Base-by-base conservation (phyloP, 768 basidiomycete genomes). In the Exidia glandulosa region DNA sequence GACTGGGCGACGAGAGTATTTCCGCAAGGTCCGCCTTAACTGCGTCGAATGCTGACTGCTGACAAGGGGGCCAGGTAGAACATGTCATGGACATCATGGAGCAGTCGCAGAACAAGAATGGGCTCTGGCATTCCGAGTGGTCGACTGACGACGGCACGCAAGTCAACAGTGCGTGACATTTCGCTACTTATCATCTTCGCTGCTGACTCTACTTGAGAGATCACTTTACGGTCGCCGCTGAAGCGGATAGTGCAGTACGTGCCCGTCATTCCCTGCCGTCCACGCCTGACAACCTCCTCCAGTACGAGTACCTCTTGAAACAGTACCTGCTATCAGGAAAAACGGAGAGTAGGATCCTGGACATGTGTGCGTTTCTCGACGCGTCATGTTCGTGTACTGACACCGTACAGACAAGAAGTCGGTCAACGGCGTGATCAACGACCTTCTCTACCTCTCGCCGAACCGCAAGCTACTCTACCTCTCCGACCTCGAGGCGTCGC, bases 271-370 rank as follows among this genome's bases (percentile, higher is more conserved):
- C 50, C 3, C 30, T 19, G 29, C 25, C 23, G 19, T 33, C 3
- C 12, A 12, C 16, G 45, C 36, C 9, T 45, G 31, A n/a, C 13
- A 56, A 47, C 47, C 6, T 31, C n/a, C 58, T 2, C 6, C 55
- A 63, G 12, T 87, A 90, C 62, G 88, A 90, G 70, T 90, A 90
- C 66, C 78, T 86, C 30, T 77, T 90, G 60, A 90, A 90, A 66
- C 80, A 84, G 58, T 87, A 84, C 69, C 72, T 90, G 7, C 74
- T 89, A 54, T 85, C 84, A 5, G 83, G 78, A 13, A 77, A 79
- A 64, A 78, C 77, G 3, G 86, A 89, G 66, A 80, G 75, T 66
- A 70, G 70, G 14, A 83, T 78, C 61, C 72, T 88, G 3, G 80
- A 83, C 67, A 79, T 86, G 78, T 89, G 87, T 88, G 75, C 34